phyloP scores from a whole-genome alignment of 257 asterid species.

The Knoxia roxburghii region DNA sequence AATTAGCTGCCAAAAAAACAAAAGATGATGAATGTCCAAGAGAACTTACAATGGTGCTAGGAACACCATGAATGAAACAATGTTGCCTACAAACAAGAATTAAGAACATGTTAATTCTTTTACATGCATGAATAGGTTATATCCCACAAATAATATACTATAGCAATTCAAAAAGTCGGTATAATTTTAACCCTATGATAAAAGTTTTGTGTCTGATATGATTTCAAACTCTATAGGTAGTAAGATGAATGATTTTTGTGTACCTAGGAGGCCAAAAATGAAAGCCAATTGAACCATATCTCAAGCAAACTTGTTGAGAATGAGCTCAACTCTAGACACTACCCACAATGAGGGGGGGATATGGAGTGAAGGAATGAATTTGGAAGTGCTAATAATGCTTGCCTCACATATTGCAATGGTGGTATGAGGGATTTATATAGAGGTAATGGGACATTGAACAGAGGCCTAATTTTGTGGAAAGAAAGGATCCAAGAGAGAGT shows the following conservation, averaged over 20 bases:
- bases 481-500: not conserved
- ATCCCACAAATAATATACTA: no score
- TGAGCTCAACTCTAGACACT: not conserved
- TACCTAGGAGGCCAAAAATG: slow-evolving; percentile 55
- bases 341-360: not conserved
- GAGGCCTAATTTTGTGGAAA: slow-evolving; percentile 9
- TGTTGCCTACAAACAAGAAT: slow-evolving; percentile 39
- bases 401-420: not conserved
- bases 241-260: not conserved
- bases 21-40: no score
- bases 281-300: slow-evolving; percentile 30
- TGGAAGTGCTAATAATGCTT: not conserved
- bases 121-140: no score
- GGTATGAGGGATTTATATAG: slow-evolving; percentile 9
- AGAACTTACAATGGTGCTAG: slow-evolving; percentile 56
- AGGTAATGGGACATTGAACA: slow-evolving; percentile 1
- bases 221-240: no score
- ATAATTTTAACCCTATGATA: no score
- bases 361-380: not conserved
- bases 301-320: not conserved
- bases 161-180: no score
- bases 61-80: slow-evolving; percentile 57
- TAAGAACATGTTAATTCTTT: not conserved
- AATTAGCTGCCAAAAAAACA: not conserved
- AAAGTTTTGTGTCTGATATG: no score